Conservation (phyloP, 371 early-diverging fungal species). For the Mucor irregularis region DNA sequence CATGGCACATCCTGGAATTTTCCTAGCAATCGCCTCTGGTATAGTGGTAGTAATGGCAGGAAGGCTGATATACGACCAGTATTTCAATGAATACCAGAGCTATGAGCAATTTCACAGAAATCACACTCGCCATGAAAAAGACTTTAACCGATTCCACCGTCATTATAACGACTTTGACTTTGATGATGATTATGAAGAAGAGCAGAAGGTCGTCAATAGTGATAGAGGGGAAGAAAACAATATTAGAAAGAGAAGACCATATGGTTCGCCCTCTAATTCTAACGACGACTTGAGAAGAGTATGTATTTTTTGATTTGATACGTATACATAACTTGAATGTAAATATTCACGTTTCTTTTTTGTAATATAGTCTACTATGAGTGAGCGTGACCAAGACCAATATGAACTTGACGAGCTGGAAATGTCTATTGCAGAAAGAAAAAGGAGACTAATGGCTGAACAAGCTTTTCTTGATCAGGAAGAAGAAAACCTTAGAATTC, state of each 20-base stretch:
- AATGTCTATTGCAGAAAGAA: slow-evolving; percentile 19
- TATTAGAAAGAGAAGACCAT: background rate
- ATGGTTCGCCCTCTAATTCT: background rate
- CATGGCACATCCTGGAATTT: slow-evolving; percentile 10
- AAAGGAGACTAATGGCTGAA: slow-evolving; percentile 20
- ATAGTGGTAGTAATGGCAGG: background rate
- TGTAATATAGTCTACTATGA: background rate
- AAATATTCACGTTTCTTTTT: background rate
- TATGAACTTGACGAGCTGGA: slow-evolving; percentile 30
- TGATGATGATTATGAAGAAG: slow-evolving; percentile 6
- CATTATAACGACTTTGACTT: slow-evolving; percentile 4
- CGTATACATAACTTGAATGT: background rate
- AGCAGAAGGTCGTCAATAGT: too few species aligned
- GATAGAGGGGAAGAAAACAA: background rate
- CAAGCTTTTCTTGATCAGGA: slow-evolving; percentile 24
- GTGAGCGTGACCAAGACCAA: slow-evolving; percentile 3
- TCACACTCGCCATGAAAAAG: background rate
- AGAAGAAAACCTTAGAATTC: slow-evolving; percentile 20
- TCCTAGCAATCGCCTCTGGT: background rate
- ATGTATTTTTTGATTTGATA: too few species aligned
- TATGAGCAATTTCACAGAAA: slow-evolving; percentile 8
- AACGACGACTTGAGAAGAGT: background rate
- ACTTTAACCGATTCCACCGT: background rate
- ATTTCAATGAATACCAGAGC: background rate
- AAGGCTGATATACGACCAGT: background rate